Conservation (phyloP, 1,284 basidiomycete genomes). For the Ceratobasidium sp. region DNA sequence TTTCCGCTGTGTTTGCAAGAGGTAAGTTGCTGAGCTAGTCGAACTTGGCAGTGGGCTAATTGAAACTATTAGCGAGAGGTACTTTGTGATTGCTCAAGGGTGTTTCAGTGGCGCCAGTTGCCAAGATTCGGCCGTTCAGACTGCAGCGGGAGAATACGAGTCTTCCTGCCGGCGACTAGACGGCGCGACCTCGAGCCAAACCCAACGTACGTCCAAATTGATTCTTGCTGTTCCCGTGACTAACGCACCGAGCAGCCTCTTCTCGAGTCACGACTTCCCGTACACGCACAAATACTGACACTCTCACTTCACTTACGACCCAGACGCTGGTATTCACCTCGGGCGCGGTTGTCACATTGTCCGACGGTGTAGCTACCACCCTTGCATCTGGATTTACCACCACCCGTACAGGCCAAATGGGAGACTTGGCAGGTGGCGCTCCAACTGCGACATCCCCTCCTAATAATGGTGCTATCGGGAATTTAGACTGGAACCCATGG, state of each 20-base stretch:
- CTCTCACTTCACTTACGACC: not conserved
- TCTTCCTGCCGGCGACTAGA: too few relatives aligned
- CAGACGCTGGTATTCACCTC: not conserved
- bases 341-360: conserved; percentile 12
- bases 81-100: not conserved
- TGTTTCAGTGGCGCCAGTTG: not conserved
- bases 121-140: not conserved
- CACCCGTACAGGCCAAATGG: not conserved
- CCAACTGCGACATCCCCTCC: not conserved
- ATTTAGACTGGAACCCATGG: too few relatives aligned
- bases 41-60: too few relatives aligned
- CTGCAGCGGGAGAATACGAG: not conserved
- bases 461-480: too few relatives aligned
- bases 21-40: not conserved
- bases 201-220: not conserved
- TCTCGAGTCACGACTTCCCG: not conserved
- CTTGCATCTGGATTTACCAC: conserved; percentile 5
- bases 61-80: conserved; percentile 2
- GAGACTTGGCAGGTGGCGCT: not conserved
- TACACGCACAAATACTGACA: not conserved
- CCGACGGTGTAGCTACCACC: not conserved
- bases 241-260: too few relatives aligned
- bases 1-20: not conserved
- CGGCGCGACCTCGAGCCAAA: not conserved
- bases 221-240: too few relatives aligned